Evolutionary conservation across 306 rosid genomes (phyloP), one percentile per base, ranked within the genome.

Genomic region (Fragaria nilgerrensis): DNA sequence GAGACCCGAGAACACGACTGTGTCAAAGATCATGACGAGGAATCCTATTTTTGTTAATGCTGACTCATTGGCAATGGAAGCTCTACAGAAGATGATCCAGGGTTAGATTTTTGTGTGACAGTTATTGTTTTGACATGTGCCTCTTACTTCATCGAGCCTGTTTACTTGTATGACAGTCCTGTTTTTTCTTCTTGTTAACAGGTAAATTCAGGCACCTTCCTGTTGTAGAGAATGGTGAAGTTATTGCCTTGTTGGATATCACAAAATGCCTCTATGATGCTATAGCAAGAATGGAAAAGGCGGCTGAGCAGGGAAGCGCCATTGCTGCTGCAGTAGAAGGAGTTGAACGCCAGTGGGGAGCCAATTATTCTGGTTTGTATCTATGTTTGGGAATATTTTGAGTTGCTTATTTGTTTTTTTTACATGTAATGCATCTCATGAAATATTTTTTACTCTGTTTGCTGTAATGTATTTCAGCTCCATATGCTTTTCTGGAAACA

Each of bases 141-240:
- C 10, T 50, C 61, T 49, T 10, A 19, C 48, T 36, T 9, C 9
- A 20, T 63, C 27, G 27, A 20, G 71, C 17, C 27, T 15, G 10
- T 37, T 71, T 43, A 16, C 45, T 49, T 45, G 7, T n/a, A 55
- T n/a, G 10, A 8, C 27, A n/a, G 14, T n/a, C 2, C 12, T 9
- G 59, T 23, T 37, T 23, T 25, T 22, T 37, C 22, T 44, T 74
- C 71, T 74, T 78, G 73, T 73, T 77, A 72, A 84, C 82, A 95
- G 97, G 98, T 62, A 95, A 90, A 87, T 95, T 95, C 79, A 91
- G 98, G 84, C 98, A 95, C 80, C 98, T 95, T 48, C 97, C 98
- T 36, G 98, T 95, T 25, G 98, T 95, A 63, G 97, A 95, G 84
- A 92, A 85, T 86, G 97, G 97, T 44, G 97, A 95, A 81, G 98